These are phyloP conservation scores for Maudiozyma saulgeensis DNA, from an alignment of 805 yeast species.

Conservation along the genomic window DNA sequence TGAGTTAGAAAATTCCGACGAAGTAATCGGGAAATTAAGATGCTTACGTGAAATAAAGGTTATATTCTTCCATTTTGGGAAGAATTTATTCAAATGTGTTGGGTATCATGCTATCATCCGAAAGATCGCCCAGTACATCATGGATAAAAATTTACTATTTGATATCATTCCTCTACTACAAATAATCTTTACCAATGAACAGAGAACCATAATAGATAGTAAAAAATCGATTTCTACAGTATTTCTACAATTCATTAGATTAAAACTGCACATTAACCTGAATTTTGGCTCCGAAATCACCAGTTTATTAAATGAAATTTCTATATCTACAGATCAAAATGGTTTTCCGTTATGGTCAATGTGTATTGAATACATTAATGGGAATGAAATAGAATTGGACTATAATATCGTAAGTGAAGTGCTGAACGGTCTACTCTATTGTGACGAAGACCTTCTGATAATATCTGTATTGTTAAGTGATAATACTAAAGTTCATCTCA, in stretches of 20 bases:
- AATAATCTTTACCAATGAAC: too few species aligned
- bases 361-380: not conserved
- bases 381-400: not conserved
- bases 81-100: slow-evolving; percentile 1
- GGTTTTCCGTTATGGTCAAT: not conserved
- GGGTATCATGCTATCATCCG: slow-evolving; percentile 5
- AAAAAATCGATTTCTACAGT: not conserved
- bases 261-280: not conserved
- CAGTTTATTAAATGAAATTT: not conserved
- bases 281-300: not conserved
- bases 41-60: slow-evolving; percentile 15
- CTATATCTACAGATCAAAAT: not conserved
- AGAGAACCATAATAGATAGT: too few species aligned
- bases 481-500: not conserved
- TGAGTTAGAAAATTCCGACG: slow-evolving; percentile 11
- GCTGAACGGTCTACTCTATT: not conserved
- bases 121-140: slow-evolving; percentile 4
- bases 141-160: not conserved
- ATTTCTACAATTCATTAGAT: not conserved
- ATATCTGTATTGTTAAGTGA: not conserved
- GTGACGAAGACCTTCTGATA: not conserved
- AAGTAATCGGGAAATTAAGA: slow-evolving; percentile 6
- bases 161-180: not conserved
- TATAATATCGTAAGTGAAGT: not conserved
- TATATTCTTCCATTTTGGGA: slow-evolving; percentile 10